phyloP scores from a whole-genome alignment of 139 green algal species.

The Picochlorum sp. region DNA sequence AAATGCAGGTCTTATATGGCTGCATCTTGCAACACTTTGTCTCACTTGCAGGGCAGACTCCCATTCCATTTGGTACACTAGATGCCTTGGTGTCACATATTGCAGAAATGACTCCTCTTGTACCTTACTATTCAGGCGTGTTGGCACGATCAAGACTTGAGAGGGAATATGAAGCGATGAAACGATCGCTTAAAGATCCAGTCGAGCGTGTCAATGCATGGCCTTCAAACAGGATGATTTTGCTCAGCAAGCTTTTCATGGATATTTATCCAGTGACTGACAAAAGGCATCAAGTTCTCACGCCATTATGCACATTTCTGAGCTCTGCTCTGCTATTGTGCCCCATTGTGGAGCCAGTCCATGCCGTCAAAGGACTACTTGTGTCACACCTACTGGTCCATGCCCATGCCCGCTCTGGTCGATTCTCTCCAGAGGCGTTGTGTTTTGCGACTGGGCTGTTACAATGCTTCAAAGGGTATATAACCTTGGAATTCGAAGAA shows the following conservation, averaged over 20 bases:
- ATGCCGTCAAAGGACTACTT: conserved; percentile 35
- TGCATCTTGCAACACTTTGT: conserved; percentile 89
- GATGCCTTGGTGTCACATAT: conserved; percentile 61
- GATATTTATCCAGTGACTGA: conserved; percentile 76
- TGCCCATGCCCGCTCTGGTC: conserved; percentile 35
- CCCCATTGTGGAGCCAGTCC: conserved; percentile 28
- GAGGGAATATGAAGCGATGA: conserved; percentile 28
- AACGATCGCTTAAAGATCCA: conserved; percentile 23
- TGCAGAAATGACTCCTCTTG: conserved; percentile 45
- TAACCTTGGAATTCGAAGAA: not conserved
- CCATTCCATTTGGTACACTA: conserved; percentile 46
- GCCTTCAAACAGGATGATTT: conserved; percentile 45
- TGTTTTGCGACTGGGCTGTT: conserved; percentile 44
- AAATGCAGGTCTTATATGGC: conserved; percentile 81
- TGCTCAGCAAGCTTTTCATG: conserved; percentile 77
- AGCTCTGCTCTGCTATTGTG: conserved; percentile 41
- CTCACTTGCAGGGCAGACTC: conserved; percentile 42
- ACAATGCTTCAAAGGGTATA: not conserved
- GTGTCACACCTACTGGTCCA: conserved; percentile 31
- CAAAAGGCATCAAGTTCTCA: conserved; percentile 72
- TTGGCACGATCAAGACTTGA: conserved; percentile 67
- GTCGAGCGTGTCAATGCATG: conserved; percentile 17
- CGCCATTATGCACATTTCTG: conserved; percentile 52
- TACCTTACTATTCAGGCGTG: conserved; percentile 84
- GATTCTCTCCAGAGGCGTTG: conserved; percentile 55